Evolutionary conservation across 371 early-diverging fungal species (phyloP).

Genomic region (Haplosporangium sp.): DNA sequence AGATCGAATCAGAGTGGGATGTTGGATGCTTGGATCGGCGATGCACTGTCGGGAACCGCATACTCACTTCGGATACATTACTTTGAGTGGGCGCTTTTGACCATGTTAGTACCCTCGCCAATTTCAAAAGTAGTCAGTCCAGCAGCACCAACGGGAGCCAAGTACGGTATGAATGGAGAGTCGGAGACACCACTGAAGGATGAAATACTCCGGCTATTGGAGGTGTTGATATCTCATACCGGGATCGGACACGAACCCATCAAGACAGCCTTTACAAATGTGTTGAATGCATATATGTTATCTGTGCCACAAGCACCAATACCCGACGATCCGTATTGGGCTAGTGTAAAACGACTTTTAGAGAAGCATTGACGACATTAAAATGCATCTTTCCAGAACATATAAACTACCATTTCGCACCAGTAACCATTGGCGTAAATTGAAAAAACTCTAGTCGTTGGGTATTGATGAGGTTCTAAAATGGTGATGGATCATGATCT

Average conservation of each 20-base stretch:
- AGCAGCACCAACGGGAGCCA: background rate
- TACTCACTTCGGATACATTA: conserved; percentile 25
- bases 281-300: background rate
- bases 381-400: no score
- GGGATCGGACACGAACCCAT: conserved; percentile 35
- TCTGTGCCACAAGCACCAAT: no score
- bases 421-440: no score
- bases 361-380: no score
- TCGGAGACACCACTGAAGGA: conserved; percentile 14
- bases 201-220: conserved; percentile 23
- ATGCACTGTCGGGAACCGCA: conserved; percentile 37
- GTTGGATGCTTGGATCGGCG: conserved; percentile 47
- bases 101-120: background rate
- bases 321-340: no score
- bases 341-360: no score
- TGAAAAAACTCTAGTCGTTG: no score
- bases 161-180: conserved; percentile 3
- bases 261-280: conserved; percentile 11
- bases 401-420: no score
- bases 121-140: background rate
- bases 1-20: conserved; percentile 31
- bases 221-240: conserved; percentile 17
- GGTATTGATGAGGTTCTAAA: no score
- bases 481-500: background rate
- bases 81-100: conserved; percentile 37